These are phyloP conservation scores for Blakeslea trispora DNA, from an alignment of 371 early-diverging fungal genomes.

Conservation along the genomic window DNA sequence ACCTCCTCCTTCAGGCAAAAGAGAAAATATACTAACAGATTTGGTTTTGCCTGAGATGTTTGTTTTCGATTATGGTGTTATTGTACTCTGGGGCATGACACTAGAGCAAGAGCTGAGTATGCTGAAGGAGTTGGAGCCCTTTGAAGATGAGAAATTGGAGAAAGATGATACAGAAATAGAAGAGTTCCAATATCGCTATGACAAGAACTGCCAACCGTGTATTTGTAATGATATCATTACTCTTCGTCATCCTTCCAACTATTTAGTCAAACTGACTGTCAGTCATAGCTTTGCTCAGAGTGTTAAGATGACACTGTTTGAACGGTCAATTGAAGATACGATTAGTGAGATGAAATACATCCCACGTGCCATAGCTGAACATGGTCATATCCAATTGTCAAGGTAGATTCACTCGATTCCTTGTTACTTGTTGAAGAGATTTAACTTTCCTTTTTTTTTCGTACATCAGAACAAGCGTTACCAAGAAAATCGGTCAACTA, in stretches of 20 bases:
- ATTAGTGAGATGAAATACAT: slow-evolving; percentile 88
- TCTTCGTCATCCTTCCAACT: slow-evolving; percentile 51
- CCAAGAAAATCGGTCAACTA: slow-evolving; percentile 69
- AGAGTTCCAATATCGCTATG: slow-evolving; percentile 91
- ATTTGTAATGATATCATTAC: slow-evolving; percentile 63
- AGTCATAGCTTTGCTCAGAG: slow-evolving; percentile 87
- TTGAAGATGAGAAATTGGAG: slow-evolving; percentile 74
- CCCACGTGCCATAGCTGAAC: slow-evolving; percentile 79
- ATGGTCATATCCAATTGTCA: slow-evolving; percentile 81
- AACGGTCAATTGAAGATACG: slow-evolving; percentile 79
- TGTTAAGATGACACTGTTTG: slow-evolving; percentile 84
- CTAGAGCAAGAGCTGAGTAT: slow-evolving; percentile 80
- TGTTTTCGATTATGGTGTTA: slow-evolving; percentile 93
- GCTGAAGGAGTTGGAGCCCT: slow-evolving; percentile 65
- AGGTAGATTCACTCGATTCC: too few species aligned
- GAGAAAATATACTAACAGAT: too few species aligned
- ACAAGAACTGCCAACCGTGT: slow-evolving; percentile 65
- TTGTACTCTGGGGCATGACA: slow-evolving; percentile 95
- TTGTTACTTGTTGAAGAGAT: too few species aligned
- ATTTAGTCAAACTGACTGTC: slow-evolving; percentile 71
- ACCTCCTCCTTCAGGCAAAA: slow-evolving; percentile 30
- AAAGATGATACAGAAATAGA: slow-evolving; percentile 83
- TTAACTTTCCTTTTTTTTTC: too few species aligned
- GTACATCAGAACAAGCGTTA: slow-evolving; percentile 62
- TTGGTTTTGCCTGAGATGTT: slow-evolving; percentile 75